These are phyloP conservation scores for Stephanodiscus minutulus DNA, from an alignment of 108 stramenopile genomes.

Conservation along the genomic window DNA sequence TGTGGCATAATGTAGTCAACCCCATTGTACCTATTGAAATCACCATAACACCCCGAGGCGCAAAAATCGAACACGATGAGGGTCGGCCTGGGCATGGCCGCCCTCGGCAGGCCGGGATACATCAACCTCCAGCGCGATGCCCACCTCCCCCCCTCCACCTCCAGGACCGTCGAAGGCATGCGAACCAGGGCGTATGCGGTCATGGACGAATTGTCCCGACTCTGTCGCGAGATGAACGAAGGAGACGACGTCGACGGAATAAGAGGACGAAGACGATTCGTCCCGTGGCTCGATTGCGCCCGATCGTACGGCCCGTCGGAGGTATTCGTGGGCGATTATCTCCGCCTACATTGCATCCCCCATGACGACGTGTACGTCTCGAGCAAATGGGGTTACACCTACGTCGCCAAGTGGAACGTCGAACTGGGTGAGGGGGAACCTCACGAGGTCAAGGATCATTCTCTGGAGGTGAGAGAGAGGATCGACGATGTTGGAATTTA, in stretches of 20 bases:
- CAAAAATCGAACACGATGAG: conserved; percentile 9
- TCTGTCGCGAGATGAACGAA: conserved; percentile 9
- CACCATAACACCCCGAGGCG: background rate
- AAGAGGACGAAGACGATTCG: background rate
- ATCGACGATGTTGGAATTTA: background rate
- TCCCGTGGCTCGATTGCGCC: conserved; percentile 79
- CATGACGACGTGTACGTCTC: conserved; percentile 60
- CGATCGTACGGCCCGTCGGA: conserved; percentile 79
- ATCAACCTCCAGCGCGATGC: conserved; percentile 62
- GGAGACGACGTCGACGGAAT: background rate
- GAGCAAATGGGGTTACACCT: conserved; percentile 82
- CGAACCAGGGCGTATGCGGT: conserved; percentile 63
- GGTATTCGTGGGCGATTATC: conserved; percentile 77
- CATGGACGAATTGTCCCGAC: conserved; percentile 58
- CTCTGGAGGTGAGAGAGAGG: conserved; percentile 51
- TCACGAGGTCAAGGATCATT: conserved; percentile 87
- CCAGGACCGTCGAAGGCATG: conserved; percentile 53
- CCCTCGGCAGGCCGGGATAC: conserved; percentile 81
- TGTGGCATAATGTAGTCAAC: too few relatives aligned
- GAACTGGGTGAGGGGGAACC: conserved; percentile 57
- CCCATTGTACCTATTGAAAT: background rate
- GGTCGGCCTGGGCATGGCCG: conserved; percentile 80
- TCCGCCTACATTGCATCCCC: conserved; percentile 45
- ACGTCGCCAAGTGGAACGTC: conserved; percentile 80
- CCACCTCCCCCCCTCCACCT: conserved; percentile 15